Evolutionary conservation across 202 grass and related monocot genomes (phyloP).

Genomic region (Sporobolus alterniflorus): DNA sequence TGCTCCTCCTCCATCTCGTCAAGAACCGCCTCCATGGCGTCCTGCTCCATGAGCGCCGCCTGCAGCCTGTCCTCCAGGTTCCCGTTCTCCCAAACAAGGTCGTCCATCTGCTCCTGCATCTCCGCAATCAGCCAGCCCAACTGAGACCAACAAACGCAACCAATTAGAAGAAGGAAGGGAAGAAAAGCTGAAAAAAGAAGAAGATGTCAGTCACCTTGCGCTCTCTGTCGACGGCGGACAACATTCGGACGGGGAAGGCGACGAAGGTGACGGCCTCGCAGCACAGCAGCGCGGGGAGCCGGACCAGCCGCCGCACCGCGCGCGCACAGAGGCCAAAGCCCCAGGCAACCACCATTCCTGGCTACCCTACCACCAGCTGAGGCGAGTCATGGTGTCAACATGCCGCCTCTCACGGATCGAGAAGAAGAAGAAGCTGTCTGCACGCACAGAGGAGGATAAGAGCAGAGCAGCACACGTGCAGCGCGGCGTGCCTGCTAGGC

Average conservation of each 20-base stretch:
- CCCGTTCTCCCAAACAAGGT: slow-evolving; percentile 56
- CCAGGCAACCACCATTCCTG: slow-evolving; percentile 4
- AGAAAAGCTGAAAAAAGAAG: too few species aligned
- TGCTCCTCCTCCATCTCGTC: slow-evolving; percentile 84
- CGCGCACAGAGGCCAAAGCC: neutral
- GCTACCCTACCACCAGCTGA: neutral
- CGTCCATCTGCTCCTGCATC: slow-evolving; percentile 83
- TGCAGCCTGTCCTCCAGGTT: slow-evolving; percentile 52
- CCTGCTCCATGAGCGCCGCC: slow-evolving; percentile 44
- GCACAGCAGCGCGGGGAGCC: slow-evolving; percentile 31
- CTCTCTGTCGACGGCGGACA: slow-evolving; percentile 37
- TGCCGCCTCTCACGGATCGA: neutral
- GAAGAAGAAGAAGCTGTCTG: neutral
- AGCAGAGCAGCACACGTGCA: slow-evolving; percentile 5
- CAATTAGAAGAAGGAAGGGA: too few species aligned
- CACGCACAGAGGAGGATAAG: neutral
- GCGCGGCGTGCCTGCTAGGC: neutral
- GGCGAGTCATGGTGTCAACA: neutral
- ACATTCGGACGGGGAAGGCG: slow-evolving; percentile 51
- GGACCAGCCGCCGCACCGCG: slow-evolving; percentile 9
- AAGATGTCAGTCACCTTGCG: too few species aligned
- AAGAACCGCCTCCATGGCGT: slow-evolving; percentile 40
- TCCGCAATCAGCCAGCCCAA: slow-evolving; percentile 51
- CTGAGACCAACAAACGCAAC: slow-evolving; percentile 12
- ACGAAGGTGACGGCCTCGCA: slow-evolving; percentile 45